Conservation (phyloP, 768 basidiomycete genomes). For the Sporobolomyces pararoseus region DNA sequence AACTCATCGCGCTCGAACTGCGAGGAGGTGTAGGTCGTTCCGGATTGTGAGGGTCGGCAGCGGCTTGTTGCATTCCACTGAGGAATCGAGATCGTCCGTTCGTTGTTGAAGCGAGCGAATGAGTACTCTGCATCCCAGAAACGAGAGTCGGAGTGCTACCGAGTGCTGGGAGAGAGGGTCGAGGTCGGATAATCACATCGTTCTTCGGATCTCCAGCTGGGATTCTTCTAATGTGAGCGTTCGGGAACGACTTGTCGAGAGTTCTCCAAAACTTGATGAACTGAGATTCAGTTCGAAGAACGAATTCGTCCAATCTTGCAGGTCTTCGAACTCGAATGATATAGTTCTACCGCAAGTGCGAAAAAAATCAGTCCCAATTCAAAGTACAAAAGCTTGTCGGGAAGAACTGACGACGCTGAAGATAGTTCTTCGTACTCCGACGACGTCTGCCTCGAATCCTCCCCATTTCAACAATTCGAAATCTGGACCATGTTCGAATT, state of each 20-base stretch:
- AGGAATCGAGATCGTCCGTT: constrained; percentile 3
- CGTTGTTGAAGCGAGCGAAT: constrained; percentile 8
- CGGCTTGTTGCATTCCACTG: not conserved
- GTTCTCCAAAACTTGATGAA: constrained; percentile 20
- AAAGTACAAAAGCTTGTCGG: not conserved
- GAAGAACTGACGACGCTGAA: constrained; percentile 16
- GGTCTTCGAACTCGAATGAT: constrained; percentile 37
- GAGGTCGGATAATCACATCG: constrained; percentile 23
- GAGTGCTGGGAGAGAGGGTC: not conserved
- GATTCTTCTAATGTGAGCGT: constrained; percentile 29
- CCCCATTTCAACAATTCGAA: constrained; percentile 29
- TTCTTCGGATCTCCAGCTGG: constrained; percentile 30
- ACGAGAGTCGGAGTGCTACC: constrained; percentile 17
- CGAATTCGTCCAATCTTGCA: constrained; percentile 32
- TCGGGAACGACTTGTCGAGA: constrained; percentile 24
- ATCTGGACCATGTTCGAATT: constrained; percentile 8
- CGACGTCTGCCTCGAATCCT: constrained; percentile 35
- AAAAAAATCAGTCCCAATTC: not conserved
- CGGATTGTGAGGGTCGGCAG: not conserved
- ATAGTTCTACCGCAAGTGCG: constrained; percentile 15
- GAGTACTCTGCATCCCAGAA: constrained; percentile 11
- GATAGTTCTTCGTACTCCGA: constrained; percentile 23
- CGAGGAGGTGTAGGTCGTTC: constrained; percentile 1
- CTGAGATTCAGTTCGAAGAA: constrained; percentile 23
- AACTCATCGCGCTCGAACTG: not conserved